Evolutionary conservation across 2,329 filamentous ascomycete genomes (phyloP).

Genomic region (Leptographium lundbergii): DNA sequence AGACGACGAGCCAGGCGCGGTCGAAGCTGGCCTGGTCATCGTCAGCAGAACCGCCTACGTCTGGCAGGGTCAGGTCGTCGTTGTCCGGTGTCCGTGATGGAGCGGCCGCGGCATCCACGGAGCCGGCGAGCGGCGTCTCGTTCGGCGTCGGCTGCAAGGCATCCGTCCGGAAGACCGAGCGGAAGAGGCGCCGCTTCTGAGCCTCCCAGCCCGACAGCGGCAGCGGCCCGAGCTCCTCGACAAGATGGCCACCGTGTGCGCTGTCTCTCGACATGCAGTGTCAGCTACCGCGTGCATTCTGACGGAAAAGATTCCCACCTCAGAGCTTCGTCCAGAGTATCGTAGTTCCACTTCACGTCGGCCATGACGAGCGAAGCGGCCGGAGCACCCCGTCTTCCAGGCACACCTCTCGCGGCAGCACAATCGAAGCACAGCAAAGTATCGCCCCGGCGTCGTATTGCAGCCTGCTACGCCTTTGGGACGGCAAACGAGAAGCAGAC

Average conservation of each 20-base stretch:
- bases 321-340: conserved; percentile 8
- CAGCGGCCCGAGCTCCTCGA: not conserved
- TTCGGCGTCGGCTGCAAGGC: conserved; percentile 34
- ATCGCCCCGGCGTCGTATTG: not conserved
- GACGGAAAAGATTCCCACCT: not conserved
- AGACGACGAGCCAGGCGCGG: conserved; percentile 50
- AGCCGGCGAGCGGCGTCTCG: conserved; percentile 11
- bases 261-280: not conserved
- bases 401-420: not conserved
- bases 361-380: conserved; percentile 3
- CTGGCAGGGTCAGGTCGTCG: conserved; percentile 10
- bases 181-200: conserved; percentile 37
- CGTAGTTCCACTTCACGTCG: conserved; percentile 1
- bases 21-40: conserved; percentile 44
- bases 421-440: not conserved
- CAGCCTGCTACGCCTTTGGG: too few species aligned
- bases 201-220: conserved; percentile 28
- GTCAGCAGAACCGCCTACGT: conserved; percentile 1
- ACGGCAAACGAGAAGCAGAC: not conserved
- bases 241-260: not conserved
- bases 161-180: conserved; percentile 43
- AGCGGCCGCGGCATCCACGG: not conserved
- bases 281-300: not conserved
- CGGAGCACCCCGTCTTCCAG: not conserved
- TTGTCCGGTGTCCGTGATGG: not conserved